Evolutionary conservation across 2,329 filamentous ascomycete species (phyloP), one percentile per base, ranked within the genome.

Genomic region (Cercospora zeina): DNA sequence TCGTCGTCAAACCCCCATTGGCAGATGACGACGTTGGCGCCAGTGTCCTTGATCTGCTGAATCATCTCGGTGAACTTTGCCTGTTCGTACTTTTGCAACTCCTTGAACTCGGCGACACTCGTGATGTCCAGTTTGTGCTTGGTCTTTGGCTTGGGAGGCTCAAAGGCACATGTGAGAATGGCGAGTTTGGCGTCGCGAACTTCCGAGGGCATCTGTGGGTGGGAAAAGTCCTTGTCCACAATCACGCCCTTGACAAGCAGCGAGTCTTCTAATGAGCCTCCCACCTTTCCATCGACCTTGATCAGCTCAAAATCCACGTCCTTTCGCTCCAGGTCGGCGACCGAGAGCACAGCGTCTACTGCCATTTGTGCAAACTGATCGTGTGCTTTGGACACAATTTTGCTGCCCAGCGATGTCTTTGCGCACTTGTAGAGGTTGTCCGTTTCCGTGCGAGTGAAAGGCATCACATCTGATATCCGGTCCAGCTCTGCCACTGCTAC

Each of bases 1-100:
- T 99, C 95, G 74, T 99, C 95, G 75, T 99, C 95, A 75, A 99
- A 99, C 69, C 95, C 95, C 95, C 96, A 99, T 77, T 99, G 96
- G 80, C 95, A 99, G 74, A 99, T 96, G 67, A 93, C 95, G 64
- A 99, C 84, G 80, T 99, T 99, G 68, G 95, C 95, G 65, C 95
- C 95, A 0, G 93, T 96, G 72, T 90, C 90, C 82, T 99, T 99
- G 82, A 99, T 95, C 79, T 97, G 90, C 75, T 96, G 84, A 72
- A 99, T 97, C 95, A 99, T 99, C 81, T 97, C 93, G 62, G 91
- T 85, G 75, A 99, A 99, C 81, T 97, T 99, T 75, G 91, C 89
- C 72, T 88, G 88, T 80, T 99, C 95, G 80, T 99, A 99, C 70
- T 84, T 90, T 76, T 99, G 95, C 68, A 99, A 81, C 80, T 96